Percentiles rank a stretch among this genome's conserved stretches.
Evolutionary conservation across 2,329 filamentous ascomycete species (phyloP).

Genomic region (Fusarium pseudonygamai): DNA sequence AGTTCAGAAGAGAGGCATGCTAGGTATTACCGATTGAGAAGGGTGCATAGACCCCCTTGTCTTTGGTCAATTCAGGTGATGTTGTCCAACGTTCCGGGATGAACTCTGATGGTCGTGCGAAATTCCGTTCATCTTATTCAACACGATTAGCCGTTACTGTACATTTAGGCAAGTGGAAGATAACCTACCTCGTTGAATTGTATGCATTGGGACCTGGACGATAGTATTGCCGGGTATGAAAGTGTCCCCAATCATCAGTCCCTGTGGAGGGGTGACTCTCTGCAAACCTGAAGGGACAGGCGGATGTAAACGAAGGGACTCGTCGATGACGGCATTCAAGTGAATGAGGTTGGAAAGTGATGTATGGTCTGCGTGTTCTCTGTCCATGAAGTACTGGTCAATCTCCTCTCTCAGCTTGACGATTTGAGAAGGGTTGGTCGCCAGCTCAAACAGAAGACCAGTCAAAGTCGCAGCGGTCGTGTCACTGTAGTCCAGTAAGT

Average conservation of each 20-base stretch:
- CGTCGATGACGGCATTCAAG: slow-evolving; percentile 52
- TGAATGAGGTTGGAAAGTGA: slow-evolving; percentile 39
- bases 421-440: slow-evolving; percentile 41
- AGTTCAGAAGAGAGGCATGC: no score
- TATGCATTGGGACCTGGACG: slow-evolving; percentile 31
- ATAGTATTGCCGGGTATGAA: slow-evolving; percentile 32
- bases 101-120: slow-evolving; percentile 45
- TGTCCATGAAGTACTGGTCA: slow-evolving; percentile 23
- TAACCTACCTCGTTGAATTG: slow-evolving; percentile 49
- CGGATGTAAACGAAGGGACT: slow-evolving; percentile 51
- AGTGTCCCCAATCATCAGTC: slow-evolving; percentile 36
- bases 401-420: slow-evolving; percentile 50
- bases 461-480: slow-evolving; percentile 49
- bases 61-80: slow-evolving; percentile 45
- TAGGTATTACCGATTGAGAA: slow-evolving; percentile 44
- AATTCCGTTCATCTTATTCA: slow-evolving; percentile 37
- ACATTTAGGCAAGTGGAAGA: accelerated
- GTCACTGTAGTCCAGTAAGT: slow-evolving; percentile 39
- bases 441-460: slow-evolving; percentile 49
- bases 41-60: slow-evolving; percentile 45
- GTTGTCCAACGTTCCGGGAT: slow-evolving; percentile 52
- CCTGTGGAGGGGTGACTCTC: slow-evolving; percentile 51
- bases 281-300: slow-evolving; percentile 48
- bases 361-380: slow-evolving; percentile 20
- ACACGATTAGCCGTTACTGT: background rate